Base-by-base conservation (phyloP, 2,329 filamentous ascomycete genomes). In the Scolecobasidium constrictum region DNA sequence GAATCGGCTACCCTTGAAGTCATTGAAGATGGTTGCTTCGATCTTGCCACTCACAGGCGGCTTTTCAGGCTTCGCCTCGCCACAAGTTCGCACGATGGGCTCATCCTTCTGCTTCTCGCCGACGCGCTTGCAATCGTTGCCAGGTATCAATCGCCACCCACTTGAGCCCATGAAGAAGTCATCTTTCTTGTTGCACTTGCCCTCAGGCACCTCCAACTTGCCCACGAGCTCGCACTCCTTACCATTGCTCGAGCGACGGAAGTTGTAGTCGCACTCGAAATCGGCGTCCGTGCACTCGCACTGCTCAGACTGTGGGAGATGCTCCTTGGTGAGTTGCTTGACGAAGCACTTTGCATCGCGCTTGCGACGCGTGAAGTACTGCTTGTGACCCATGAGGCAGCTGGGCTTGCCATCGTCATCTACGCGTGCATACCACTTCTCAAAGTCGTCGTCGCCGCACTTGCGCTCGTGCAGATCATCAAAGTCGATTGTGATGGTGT, bases 251-350 rank as follows among this genome's bases (percentile, higher is more conserved):
- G 71, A 71, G 44, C 76, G 75, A 46, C 78, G 67, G 58, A 94
- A 96, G 60, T 94, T 93, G 69, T 84, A 94, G 57, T 96, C 90
- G 59, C 92, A 98, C 64, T 98, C 92, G 58, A 94, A 98, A 60
- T 98, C 93, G 23, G 71, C 68, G 45, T 83, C 77, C 1, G 80
- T 78, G 62, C 92, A 98, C 33, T 85, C 77, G 67, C 92, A 98
- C 37, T 77, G 63, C 52, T 86, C 77, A 20, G 75, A 81, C 47
- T 80, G 68, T 2, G 83, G 77, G 23, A 75, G 63, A 0, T 84
- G 79, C 48, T 92, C 83, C 55, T 86, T 78, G 66, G 94, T 95
- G 42, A 90, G 78, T 47, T 84, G 72, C 52, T 85, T 83, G 52
- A 96, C 73, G 58, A 95, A 94, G 63, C 93, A 98, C 47, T 94